Base-by-base conservation (phyloP, 164 flowering plant genomes). In the Cinnamomum micranthum region DNA sequence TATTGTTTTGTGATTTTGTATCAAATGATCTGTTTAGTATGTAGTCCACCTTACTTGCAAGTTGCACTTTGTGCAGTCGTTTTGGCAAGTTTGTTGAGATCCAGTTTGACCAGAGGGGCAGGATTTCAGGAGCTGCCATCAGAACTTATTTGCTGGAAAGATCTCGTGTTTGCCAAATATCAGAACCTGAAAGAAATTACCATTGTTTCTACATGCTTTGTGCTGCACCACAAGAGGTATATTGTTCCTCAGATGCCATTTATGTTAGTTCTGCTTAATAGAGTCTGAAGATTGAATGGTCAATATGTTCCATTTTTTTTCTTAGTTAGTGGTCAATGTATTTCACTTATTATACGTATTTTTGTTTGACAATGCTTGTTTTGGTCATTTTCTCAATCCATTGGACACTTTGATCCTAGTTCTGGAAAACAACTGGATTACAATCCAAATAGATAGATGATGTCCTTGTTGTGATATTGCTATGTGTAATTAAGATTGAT, bases 121-220 rank as follows among this genome's bases (percentile, higher is more conserved):
- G 89, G 78, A 96, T 96, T 72, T 94, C 99, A 31, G 99, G 99
- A 75, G 99, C 99, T 81, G 99, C 99, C 23, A 82, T 96, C 77
- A 88, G 99, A 85, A 96, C 99, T 75, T 96, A 96, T 83, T 83
- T 96, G 86, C 88, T 96, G 25, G 99, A 96, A 83, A 85, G 98
- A 70, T 93, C 99, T 68, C 99, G 99, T 85, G 98, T 96, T 79
- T 94, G 98, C 82, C 99, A 96, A 87, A 83, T 94, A 69, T 96
- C 99, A 75, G 97, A 96, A 77, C 97, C 95, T 50, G 99, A 96
- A 83, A 90, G 99, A 83, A 96, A 96, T 78, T 96, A 96, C 76
- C 99, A 96, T 70, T 96, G 99, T 82, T 96, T 96, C 87, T 96
- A 96, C 87, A 94, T 96, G 99, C 91, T 96, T 75, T 96, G 99